Evolutionary conservation across 805 yeast species (phyloP).

Genomic region (Kodamaea hsintzibuensis): DNA sequence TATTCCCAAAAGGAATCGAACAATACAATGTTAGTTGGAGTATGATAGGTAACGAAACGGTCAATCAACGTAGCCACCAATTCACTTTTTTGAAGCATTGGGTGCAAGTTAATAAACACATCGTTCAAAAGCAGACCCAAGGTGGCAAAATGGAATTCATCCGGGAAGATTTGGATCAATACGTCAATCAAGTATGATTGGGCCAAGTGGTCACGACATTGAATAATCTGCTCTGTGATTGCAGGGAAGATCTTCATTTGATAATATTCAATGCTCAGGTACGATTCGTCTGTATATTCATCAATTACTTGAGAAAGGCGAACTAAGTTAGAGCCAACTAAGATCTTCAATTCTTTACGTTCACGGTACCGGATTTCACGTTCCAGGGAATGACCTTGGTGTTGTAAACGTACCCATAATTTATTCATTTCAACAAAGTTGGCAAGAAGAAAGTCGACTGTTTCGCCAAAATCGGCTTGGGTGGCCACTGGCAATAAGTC

Average conservation of each 20-base stretch:
- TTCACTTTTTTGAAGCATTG: slow-evolving; percentile 65
- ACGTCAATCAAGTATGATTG: slow-evolving; percentile 92
- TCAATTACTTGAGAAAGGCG: slow-evolving; percentile 83
- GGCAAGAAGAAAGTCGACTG: slow-evolving; percentile 75
- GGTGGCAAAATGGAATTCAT: slow-evolving; percentile 80
- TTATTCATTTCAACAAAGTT: slow-evolving; percentile 98
- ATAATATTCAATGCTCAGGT: slow-evolving; percentile 26
- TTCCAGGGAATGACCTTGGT: slow-evolving; percentile 90
- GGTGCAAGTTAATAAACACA: slow-evolving; percentile 66
- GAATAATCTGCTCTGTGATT: slow-evolving; percentile 84
- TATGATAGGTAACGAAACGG: slow-evolving; percentile 56
- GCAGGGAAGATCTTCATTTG: slow-evolving; percentile 67
- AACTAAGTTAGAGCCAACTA: slow-evolving; percentile 91
- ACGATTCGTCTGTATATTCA: slow-evolving; percentile 49
- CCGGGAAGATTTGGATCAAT: slow-evolving; percentile 91
- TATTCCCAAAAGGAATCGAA: slow-evolving; percentile 71
- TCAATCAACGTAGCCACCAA: slow-evolving; percentile 71
- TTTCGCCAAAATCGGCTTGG: slow-evolving; percentile 52
- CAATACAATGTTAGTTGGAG: slow-evolving; percentile 22
- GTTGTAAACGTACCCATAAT: slow-evolving; percentile 94
- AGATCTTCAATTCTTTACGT: slow-evolving; percentile 83
- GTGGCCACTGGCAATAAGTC: slow-evolving; percentile 52
- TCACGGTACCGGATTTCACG: slow-evolving; percentile 72
- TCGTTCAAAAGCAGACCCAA: slow-evolving; percentile 60
- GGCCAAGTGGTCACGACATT: slow-evolving; percentile 88